A percentile compares a stretch with the other conserved stretches of the same genome.
Conservation (phyloP, 1,284 basidiomycete genomes). For the Kwoniella shivajii region DNA sequence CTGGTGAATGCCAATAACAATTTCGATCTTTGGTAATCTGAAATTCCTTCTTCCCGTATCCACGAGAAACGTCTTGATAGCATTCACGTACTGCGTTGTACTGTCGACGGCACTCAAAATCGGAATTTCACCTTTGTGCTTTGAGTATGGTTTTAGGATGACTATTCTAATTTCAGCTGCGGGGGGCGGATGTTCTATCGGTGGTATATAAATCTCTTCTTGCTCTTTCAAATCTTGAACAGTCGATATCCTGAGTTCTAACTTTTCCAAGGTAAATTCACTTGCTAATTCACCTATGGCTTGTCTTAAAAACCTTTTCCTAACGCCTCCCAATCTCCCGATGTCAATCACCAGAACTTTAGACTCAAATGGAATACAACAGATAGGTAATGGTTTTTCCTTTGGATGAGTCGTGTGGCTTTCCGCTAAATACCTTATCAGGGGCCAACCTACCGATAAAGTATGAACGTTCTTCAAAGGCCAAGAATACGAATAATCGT, state of each 20-base stretch:
- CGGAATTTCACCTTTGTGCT: neutral
- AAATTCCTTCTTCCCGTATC: constrained; percentile 1
- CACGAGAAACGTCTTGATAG: neutral
- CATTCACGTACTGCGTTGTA: neutral
- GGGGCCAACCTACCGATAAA: neutral
- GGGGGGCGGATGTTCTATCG: neutral
- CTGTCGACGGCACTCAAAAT: neutral
- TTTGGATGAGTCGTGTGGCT: neutral
- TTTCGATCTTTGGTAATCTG: neutral
- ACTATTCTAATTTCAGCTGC: neutral
- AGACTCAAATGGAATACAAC: constrained; percentile 7
- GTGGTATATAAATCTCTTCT: constrained; percentile 3
- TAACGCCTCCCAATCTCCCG: neutral
- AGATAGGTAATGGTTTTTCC: constrained; percentile 1
- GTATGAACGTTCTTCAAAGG: constrained; percentile 1
- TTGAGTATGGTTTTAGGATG: neutral
- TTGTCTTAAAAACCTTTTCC: neutral
- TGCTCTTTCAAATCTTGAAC: neutral
- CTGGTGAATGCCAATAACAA: neutral
- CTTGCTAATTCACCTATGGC: neutral
- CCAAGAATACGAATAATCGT: neutral
- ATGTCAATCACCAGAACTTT: neutral
- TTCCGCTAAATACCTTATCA: constrained; percentile 1
- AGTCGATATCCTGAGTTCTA: neutral
- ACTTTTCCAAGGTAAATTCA: neutral